A percentile compares a stretch with the other conserved stretches of the same genome.
These are phyloP conservation scores for Fragilariopsis cylindrus DNA, from an alignment of 108 stramenopile genomes.

Conservation along the genomic window DNA sequence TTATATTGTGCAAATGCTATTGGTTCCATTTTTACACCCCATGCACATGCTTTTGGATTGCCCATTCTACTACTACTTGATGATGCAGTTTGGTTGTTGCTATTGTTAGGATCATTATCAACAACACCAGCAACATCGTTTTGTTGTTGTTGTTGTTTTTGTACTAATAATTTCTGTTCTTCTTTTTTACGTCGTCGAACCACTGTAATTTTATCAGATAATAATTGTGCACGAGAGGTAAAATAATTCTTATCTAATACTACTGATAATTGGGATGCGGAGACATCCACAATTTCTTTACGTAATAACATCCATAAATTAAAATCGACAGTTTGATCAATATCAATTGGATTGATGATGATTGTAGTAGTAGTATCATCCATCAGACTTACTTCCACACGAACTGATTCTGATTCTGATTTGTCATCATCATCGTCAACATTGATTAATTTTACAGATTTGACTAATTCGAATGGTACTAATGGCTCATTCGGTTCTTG, in stretches of 20 bases:
- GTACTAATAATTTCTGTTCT: neutral
- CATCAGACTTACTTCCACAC: neutral
- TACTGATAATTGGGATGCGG: conserved; percentile 39
- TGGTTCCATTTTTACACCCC: conserved; percentile 44
- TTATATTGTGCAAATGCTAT: conserved; percentile 33
- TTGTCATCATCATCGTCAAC: neutral
- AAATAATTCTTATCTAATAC: conserved; percentile 30
- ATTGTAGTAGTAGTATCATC: neutral
- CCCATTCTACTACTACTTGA: neutral
- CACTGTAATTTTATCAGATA: conserved; percentile 19
- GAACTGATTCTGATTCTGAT: neutral
- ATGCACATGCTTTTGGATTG: conserved; percentile 28
- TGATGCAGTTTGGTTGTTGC: neutral
- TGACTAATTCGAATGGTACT: neutral
- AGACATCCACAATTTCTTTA: conserved; percentile 24
- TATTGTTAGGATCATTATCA: too few relatives aligned
- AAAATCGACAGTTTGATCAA: conserved; percentile 34
- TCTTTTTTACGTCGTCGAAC: neutral
- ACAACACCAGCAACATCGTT: neutral
- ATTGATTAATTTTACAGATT: neutral
- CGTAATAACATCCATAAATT: conserved; percentile 35
- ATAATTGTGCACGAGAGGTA: conserved; percentile 34
- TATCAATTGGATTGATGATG: conserved; percentile 17
- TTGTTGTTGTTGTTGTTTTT: neutral
- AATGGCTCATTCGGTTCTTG: neutral